phyloP scores from a whole-genome alignment of 208 protist species.

The Leishmania lainsoni region DNA sequence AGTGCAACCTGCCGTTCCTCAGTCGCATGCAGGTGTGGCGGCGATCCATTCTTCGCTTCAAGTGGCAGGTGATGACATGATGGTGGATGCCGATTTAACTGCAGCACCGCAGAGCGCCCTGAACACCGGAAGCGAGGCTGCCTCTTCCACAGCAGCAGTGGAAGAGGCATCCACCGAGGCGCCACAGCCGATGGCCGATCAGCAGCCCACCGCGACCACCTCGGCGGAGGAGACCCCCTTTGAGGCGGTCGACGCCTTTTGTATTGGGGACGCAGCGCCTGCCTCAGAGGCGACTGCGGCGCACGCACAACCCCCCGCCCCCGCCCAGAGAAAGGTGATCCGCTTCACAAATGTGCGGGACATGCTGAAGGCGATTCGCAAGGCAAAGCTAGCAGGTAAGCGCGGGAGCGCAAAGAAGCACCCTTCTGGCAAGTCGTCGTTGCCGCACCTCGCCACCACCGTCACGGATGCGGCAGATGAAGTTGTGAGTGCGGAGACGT shows the following conservation, averaged over 20 bases:
- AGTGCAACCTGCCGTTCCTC: neutral
- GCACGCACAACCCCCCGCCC: neutral
- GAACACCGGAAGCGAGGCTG: neutral
- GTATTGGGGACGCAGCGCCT: neutral
- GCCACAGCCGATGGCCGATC: neutral
- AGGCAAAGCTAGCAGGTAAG: slow-evolving; percentile 7
- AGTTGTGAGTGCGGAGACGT: neutral
- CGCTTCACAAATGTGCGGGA: slow-evolving; percentile 9
- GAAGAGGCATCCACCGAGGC: neutral
- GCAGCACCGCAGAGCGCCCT: neutral
- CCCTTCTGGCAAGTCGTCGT: neutral
- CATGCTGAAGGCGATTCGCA: slow-evolving; percentile 12
- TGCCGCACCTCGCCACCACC: neutral
- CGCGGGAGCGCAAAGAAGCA: neutral
- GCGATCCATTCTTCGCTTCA: neutral
- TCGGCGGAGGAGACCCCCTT: neutral
- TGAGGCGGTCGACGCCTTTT: neutral
- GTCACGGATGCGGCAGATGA: neutral
- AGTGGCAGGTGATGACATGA: neutral
- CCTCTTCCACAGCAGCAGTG: neutral
- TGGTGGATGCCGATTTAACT: neutral
- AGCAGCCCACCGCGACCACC: neutral
- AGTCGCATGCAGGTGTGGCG: neutral
- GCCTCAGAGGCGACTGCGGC: neutral
- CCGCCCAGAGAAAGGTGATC: neutral